Conservation (phyloP, 148 eudicot species). For the Nyssa sinensis region DNA sequence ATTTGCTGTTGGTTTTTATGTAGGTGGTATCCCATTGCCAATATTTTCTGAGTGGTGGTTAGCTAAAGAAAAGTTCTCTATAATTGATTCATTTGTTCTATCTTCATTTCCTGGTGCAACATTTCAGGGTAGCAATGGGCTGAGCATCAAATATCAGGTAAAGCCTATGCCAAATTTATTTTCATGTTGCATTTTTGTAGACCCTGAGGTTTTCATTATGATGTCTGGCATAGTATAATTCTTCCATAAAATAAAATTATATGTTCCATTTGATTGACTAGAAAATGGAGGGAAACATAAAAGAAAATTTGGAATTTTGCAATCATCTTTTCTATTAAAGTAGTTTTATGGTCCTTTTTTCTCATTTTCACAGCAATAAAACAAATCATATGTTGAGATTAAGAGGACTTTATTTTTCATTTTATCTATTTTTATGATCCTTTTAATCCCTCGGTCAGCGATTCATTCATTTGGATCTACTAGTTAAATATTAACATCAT, state of each 20-base stretch:
- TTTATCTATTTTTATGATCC: too few relatives aligned
- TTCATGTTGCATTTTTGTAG: background rate
- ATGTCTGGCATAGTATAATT: background rate
- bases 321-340: too few relatives aligned
- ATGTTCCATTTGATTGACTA: background rate
- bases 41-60: constrained; percentile 95
- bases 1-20: constrained; percentile 1
- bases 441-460: too few relatives aligned
- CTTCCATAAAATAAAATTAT: background rate
- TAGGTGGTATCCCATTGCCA: constrained; percentile 84
- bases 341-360: background rate
- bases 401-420: background rate
- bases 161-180: background rate
- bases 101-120: constrained; percentile 84
- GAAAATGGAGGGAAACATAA: background rate
- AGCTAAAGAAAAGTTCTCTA: constrained; percentile 65
- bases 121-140: constrained; percentile 76
- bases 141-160: constrained; percentile 86
- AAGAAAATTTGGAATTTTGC: too few relatives aligned
- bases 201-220: background rate
- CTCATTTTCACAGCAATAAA: background rate
- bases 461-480: background rate
- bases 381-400: background rate
- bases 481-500: too few relatives aligned
- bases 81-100: constrained; percentile 59